Evolutionary conservation across 148 eudicot genomes (phyloP), one percentile per base, ranked within the genome.

Genomic region (Pouteria glomerata): DNA sequence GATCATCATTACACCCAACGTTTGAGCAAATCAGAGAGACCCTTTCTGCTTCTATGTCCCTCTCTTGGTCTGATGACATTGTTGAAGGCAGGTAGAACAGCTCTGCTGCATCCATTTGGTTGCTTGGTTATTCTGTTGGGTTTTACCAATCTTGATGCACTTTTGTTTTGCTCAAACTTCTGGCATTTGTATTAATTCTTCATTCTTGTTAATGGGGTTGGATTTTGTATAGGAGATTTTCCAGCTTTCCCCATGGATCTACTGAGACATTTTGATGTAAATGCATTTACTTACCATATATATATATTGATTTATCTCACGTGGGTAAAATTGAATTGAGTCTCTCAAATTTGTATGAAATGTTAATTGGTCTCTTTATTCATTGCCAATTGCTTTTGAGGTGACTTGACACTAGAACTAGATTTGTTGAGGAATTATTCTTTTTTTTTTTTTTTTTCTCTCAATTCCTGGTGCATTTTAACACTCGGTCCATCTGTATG

Each of bases 51-150:
- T 74, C 77, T 8, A 57, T 74, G 71, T 74, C 71, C 14, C 55
- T 66, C 23, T 24, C 77, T 31, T 66, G 65, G 66, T 74, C 77
- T 44, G 77, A 74, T 56, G 35, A 27, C 42, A 45, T 74, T 57
- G 47, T 74, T 29, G 77, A 29, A 26, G 77, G 77, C 6, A 74
- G 77, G 66, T 74, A n/a, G n/a, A n/a, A n/a, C n/a, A n/a, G n/a
- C n/a, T n/a, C n/a, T n/a, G n/a, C n/a, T n/a, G n/a, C n/a, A n/a
- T n/a, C n/a, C n/a, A n/a, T n/a, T n/a, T n/a, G 61, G 66, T 31
- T 21, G 15, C 11, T 27, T 5, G 21, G 2, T 8, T 16, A 4
- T 41, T 39, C 24, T 39, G 29, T 63, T 41, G 50, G 30, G 1
- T 26, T 24, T 55, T 33, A 6, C 42, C 11, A 60, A 1, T 60